phyloP scores from a whole-genome alignment of 306 rosid species.

The Pterocarpus santalinus region DNA sequence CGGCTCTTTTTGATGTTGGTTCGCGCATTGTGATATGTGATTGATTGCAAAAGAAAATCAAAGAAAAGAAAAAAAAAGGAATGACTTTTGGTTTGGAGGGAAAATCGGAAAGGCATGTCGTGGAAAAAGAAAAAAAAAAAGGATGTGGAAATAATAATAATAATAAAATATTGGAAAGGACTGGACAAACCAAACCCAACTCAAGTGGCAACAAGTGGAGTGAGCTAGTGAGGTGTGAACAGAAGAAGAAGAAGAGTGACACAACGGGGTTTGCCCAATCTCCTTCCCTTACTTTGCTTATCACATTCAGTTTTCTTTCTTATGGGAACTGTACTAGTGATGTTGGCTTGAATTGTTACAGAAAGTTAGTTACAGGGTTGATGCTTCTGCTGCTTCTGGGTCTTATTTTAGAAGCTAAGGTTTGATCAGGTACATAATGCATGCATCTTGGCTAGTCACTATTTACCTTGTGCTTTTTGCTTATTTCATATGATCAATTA shows the following conservation, averaged over 20 bases:
- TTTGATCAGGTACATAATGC: neutral
- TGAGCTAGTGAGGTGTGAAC: neutral
- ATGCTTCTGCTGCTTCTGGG: neutral
- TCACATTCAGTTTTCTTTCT: neutral
- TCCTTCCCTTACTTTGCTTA: too few species aligned
- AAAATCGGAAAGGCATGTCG: conserved; percentile 4
- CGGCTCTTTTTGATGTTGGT: conserved; percentile 27
- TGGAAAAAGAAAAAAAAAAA: too few species aligned
- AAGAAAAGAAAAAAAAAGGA: neutral
- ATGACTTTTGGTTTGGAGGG: conserved; percentile 8
- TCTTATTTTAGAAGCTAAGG: neutral
- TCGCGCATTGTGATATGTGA: neutral
- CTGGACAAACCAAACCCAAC: neutral
- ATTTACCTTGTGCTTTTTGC: neutral
- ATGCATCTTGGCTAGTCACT: neutral
- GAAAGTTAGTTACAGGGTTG: too few species aligned
- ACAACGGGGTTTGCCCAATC: too few species aligned
- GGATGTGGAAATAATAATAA: too few species aligned
- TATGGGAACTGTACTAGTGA: too few species aligned
- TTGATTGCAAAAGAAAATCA: neutral
- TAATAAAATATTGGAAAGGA: too few species aligned
- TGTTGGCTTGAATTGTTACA: neutral
- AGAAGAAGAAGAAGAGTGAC: neutral
- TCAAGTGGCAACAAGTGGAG: neutral
- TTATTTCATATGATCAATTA: too few species aligned